A percentile compares a stretch with the other conserved stretches of the same genome.
These are phyloP conservation scores for Talaromyces marneffei DNA, from an alignment of 2,329 filamentous ascomycete genomes.

Conservation along the genomic window DNA sequence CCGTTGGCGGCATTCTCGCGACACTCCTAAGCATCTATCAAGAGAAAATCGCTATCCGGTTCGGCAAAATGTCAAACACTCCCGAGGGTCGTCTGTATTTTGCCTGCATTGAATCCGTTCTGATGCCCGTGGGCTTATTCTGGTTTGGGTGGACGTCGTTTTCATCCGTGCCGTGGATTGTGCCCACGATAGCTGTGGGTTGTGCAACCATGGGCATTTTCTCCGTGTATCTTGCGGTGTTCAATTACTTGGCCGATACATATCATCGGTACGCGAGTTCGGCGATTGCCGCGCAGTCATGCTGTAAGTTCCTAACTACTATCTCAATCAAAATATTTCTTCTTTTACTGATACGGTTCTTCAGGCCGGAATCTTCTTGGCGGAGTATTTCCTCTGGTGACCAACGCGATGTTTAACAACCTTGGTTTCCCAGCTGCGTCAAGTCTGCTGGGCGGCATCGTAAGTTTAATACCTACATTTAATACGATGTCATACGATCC, in stretches of 20 bases:
- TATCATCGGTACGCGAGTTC: conserved; percentile 82
- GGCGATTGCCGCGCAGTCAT: conserved; percentile 78
- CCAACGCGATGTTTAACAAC: conserved; percentile 63
- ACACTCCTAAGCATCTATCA: conserved; percentile 66
- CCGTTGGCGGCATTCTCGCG: conserved; percentile 59
- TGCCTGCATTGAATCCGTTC: conserved; percentile 65
- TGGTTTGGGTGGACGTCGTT: conserved; percentile 70
- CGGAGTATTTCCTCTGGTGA: conserved; percentile 74
- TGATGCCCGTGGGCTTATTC: conserved; percentile 75
- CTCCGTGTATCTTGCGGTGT: conserved; percentile 77
- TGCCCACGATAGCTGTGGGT: conserved; percentile 62
- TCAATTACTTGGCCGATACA: conserved; percentile 87
- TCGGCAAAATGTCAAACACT: conserved; percentile 42
- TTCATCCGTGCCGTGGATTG: conserved; percentile 62
- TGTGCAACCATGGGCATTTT: conserved; percentile 82
- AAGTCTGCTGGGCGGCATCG: conserved; percentile 69
- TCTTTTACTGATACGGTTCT: background rate
- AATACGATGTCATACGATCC: background rate
- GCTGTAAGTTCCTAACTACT: conserved; percentile 49
- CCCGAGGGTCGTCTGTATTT: conserved; percentile 82
- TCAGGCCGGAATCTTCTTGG: conserved; percentile 69
- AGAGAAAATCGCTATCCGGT: conserved; percentile 56
- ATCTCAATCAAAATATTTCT: background rate
- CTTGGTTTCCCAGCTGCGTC: conserved; percentile 67
- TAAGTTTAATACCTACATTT: too few species aligned